phyloP scores from a whole-genome alignment of 2,329 filamentous ascomycete species.

The Alternaria burnsii region DNA sequence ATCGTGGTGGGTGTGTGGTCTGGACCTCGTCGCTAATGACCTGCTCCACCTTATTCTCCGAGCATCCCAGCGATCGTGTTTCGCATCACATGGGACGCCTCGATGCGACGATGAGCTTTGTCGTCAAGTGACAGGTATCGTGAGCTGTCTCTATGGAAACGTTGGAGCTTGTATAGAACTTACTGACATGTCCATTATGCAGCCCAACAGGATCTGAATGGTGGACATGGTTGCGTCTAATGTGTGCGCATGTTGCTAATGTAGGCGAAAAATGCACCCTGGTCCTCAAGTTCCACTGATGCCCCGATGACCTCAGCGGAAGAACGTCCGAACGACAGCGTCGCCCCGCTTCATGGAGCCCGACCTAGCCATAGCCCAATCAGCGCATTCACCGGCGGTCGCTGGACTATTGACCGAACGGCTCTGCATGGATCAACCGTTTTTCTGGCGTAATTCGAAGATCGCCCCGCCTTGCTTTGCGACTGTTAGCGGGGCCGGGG shows the following conservation, averaged over 20 bases:
- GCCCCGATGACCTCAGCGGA: slow-evolving; percentile 3
- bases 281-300: slow-evolving; percentile 5
- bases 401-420: slow-evolving; percentile 11
- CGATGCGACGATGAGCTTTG: not conserved
- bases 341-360: slow-evolving; percentile 1
- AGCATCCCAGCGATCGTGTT: slow-evolving; percentile 12
- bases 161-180: not conserved
- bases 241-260: slow-evolving; percentile 1
- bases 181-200: not conserved
- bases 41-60: slow-evolving; percentile 8
- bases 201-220: not conserved
- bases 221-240: not conserved
- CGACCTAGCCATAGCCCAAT: slow-evolving; percentile 1
- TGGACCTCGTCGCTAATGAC: slow-evolving; percentile 13
- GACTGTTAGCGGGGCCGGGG: slow-evolving; percentile 11
- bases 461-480: slow-evolving; percentile 19
- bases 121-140: not conserved
- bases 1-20: slow-evolving; percentile 5
- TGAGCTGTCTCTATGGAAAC: slow-evolving; percentile 5
- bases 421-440: slow-evolving; percentile 21
- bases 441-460: slow-evolving; percentile 11
- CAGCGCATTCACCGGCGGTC: not conserved
- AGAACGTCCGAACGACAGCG: slow-evolving; percentile 1
- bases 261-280: not conserved
- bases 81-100: not conserved